Percentiles rank a stretch among this genome's conserved stretches.
Conservation (phyloP, 306 rosid species). For the Herpetospermum pedunculosum region DNA sequence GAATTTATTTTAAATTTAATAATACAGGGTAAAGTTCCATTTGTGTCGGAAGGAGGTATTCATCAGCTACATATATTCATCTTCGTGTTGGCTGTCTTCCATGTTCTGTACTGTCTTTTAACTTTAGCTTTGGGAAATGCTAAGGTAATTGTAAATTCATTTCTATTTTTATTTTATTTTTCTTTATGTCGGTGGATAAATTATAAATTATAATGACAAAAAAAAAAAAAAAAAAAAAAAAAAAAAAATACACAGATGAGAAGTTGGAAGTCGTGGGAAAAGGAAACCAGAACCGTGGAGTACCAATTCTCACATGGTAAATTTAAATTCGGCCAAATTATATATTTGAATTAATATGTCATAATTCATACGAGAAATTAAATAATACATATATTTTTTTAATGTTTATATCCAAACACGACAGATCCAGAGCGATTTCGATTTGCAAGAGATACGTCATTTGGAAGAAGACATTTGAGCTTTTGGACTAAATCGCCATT, state of each 20-base stretch:
- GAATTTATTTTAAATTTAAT: no score
- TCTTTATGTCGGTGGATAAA: background rate
- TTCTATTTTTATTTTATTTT: background rate
- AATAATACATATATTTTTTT: background rate
- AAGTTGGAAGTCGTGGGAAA: slow-evolving; percentile 89
- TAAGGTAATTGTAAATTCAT: slow-evolving; percentile 30
- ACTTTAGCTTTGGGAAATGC: slow-evolving; percentile 60
- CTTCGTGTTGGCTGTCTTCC: slow-evolving; percentile 65
- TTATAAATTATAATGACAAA: no score
- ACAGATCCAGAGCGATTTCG: slow-evolving; percentile 90
- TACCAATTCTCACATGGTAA: slow-evolving; percentile 85
- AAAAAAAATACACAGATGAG: slow-evolving; percentile 56
- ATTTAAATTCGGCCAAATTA: no score
- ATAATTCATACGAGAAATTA: background rate
- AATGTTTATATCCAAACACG: background rate
- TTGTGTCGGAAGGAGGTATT: slow-evolving; percentile 57
- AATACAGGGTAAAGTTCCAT: slow-evolving; percentile 54
- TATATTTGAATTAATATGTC: no score
- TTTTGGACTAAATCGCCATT: slow-evolving; percentile 62
- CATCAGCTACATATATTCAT: slow-evolving; percentile 86
- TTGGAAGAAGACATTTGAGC: slow-evolving; percentile 84
- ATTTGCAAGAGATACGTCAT: slow-evolving; percentile 82
- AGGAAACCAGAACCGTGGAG: slow-evolving; percentile 60
- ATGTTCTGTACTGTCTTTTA: slow-evolving; percentile 59
- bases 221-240: no score